Conservation (phyloP, 495 filamentous ascomycete genomes). For the Articulospora tetracladia region DNA sequence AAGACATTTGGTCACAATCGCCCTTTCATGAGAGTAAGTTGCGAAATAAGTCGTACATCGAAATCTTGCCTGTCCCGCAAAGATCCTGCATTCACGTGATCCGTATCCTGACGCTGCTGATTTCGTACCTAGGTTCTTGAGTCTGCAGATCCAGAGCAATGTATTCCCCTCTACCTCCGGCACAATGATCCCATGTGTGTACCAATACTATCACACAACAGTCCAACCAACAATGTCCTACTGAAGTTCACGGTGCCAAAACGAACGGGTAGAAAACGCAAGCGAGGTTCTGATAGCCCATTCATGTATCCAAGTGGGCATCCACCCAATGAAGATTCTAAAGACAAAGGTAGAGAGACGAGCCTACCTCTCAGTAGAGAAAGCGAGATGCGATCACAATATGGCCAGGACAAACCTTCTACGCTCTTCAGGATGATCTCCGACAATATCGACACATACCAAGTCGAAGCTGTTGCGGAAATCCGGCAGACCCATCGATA, state of each 20-base stretch:
- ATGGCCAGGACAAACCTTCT: conserved; percentile 36
- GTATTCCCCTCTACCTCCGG: conserved; percentile 63
- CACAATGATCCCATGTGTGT: conserved; percentile 74
- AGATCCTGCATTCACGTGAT: neutral
- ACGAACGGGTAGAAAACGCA: conserved; percentile 79
- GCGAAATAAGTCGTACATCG: neutral
- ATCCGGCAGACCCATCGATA: conserved; percentile 84
- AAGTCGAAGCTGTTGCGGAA: conserved; percentile 65
- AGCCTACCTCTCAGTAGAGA: neutral
- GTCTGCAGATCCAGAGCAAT: conserved; percentile 31
- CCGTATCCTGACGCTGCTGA: conserved; percentile 3
- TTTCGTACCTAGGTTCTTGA: conserved; percentile 37
- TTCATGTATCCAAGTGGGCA: conserved; percentile 34
- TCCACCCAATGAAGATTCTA: too few relatives aligned
- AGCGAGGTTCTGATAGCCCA: conserved; percentile 64
- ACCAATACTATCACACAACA: conserved; percentile 66
- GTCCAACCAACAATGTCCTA: conserved; percentile 72
- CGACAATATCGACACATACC: conserved; percentile 68
- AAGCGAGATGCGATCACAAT: conserved; percentile 12
- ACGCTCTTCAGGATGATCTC: conserved; percentile 61
- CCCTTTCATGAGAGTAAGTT: conserved; percentile 61
- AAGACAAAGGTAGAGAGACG: neutral
- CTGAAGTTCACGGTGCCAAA: conserved; percentile 86
- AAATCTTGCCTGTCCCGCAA: neutral
- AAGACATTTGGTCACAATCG: conserved; percentile 66